Evolutionary conservation across 2,329 filamentous ascomycete genomes (phyloP).

Genomic region (Beauveria australis): DNA sequence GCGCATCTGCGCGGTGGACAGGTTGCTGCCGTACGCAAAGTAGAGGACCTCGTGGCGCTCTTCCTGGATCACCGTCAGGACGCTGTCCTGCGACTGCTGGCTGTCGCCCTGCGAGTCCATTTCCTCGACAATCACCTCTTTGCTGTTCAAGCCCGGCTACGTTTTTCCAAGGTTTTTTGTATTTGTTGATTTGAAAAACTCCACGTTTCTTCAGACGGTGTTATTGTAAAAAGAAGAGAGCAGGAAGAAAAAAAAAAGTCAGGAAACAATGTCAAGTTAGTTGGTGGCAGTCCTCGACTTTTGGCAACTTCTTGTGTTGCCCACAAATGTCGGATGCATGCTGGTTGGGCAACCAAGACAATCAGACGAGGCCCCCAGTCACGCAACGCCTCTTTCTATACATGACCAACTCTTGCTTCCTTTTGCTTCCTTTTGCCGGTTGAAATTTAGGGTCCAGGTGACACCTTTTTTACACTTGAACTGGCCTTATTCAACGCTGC

Average conservation of each 20-base stretch:
- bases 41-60: slow-evolving; percentile 39
- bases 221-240: too few relatives aligned
- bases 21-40: slow-evolving; percentile 65
- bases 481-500: neutral
- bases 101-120: slow-evolving; percentile 21
- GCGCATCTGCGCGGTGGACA: slow-evolving; percentile 58
- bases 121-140: too few relatives aligned
- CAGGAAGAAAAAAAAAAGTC: too few relatives aligned
- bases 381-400: neutral
- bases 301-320: neutral
- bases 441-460: neutral
- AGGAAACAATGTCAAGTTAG: too few relatives aligned
- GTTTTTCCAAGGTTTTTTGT: neutral
- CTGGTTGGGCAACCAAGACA: neutral
- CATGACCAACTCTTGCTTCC: neutral
- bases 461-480: neutral
- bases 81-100: slow-evolving; percentile 28
- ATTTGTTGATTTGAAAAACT: too few relatives aligned
- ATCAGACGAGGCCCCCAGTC: neutral
- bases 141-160: neutral
- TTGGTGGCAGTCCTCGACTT: neutral
- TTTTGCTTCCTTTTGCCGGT: neutral
- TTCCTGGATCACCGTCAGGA: slow-evolving; percentile 27
- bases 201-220: too few relatives aligned
- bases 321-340: slow-evolving; percentile 1